These are phyloP conservation scores for Talaromyces sp. DNA, from an alignment of 2,329 filamentous ascomycete genomes.

Conservation along the genomic window DNA sequence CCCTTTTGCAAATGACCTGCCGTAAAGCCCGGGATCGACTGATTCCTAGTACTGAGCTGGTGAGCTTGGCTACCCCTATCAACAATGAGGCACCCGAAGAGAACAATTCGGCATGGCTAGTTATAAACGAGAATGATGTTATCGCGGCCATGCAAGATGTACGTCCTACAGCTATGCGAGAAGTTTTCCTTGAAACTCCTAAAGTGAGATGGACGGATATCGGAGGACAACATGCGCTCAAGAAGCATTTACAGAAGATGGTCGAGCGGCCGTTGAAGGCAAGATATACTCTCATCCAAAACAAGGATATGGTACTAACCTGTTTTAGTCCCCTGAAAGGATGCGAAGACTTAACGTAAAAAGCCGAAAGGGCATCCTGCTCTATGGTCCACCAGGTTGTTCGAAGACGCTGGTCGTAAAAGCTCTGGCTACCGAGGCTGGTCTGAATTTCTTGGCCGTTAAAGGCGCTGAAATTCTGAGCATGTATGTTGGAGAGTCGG, in stretches of 20 bases:
- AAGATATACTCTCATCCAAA: conserved; percentile 16
- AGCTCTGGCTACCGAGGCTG: conserved; percentile 83
- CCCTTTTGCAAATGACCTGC: conserved; percentile 57
- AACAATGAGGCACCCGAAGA: neutral
- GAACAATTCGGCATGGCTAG: conserved; percentile 24
- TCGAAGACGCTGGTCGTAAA: conserved; percentile 92
- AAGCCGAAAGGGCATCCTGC: conserved; percentile 75
- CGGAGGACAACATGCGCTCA: conserved; percentile 76
- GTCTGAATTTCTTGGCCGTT: conserved; percentile 89
- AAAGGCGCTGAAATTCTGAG: conserved; percentile 91
- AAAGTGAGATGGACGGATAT: conserved; percentile 85
- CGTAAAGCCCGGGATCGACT: conserved; percentile 38
- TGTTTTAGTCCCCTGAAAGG: conserved; percentile 45
- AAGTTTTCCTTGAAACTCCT: conserved; percentile 83
- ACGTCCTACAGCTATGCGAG: conserved; percentile 81
- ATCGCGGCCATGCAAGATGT: conserved; percentile 61
- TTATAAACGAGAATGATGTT: conserved; percentile 36
- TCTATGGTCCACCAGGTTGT: conserved; percentile 91
- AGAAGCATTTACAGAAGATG: conserved; percentile 61
- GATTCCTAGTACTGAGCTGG: conserved; percentile 17
- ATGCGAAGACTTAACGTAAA: conserved; percentile 52
- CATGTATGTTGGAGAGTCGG: conserved; percentile 96
- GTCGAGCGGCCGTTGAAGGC: conserved; percentile 59
- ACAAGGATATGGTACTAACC: conserved; percentile 1
- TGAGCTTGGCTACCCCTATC: neutral